Percentiles rank a stretch among this genome's conserved stretches.
Evolutionary conservation across 192 early-diverging fungal species (phyloP).

Genomic region (Coemansia sp.): DNA sequence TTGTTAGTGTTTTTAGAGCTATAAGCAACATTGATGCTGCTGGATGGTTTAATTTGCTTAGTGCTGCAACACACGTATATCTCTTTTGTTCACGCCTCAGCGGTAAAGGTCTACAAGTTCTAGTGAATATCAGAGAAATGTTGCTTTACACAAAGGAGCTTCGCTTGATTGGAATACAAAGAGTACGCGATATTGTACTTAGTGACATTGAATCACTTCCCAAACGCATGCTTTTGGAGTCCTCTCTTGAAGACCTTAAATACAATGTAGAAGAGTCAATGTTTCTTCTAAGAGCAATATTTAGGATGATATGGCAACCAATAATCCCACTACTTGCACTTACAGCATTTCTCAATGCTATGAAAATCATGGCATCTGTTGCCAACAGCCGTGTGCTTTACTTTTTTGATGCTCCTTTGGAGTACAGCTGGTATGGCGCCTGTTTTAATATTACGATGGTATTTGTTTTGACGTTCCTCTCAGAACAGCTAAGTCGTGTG

Average conservation of each 20-base stretch:
- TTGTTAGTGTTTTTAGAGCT: not conserved
- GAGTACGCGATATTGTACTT: slow-evolving; percentile 19
- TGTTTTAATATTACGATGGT: slow-evolving; percentile 2
- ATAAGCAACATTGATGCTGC: not conserved
- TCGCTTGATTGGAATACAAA: slow-evolving; percentile 18
- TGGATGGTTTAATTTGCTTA: not conserved
- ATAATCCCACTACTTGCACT: slow-evolving; percentile 6
- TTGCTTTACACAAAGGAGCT: slow-evolving; percentile 18
- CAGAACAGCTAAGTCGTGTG: slow-evolving; percentile 2
- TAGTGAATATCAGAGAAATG: not conserved
- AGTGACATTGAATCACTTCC: slow-evolving; percentile 15
- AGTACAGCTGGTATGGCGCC: slow-evolving; percentile 15
- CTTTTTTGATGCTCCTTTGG: slow-evolving; percentile 20
- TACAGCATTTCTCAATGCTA: slow-evolving; percentile 2
- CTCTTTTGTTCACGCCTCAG: slow-evolving; percentile 17
- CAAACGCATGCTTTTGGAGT: not conserved
- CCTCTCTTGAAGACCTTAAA: not conserved
- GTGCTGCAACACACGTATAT: not conserved
- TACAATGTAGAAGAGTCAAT: not conserved
- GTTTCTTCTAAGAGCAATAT: not conserved
- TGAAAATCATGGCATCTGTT: not conserved
- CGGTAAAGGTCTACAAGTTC: not conserved
- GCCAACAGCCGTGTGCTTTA: slow-evolving; percentile 10
- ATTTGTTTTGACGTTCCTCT: not conserved
- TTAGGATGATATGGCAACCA: slow-evolving; percentile 30